These are phyloP conservation scores for Chlamydomonas sp. DNA, from an alignment of 139 green algal species.

Conservation along the genomic window DNA sequence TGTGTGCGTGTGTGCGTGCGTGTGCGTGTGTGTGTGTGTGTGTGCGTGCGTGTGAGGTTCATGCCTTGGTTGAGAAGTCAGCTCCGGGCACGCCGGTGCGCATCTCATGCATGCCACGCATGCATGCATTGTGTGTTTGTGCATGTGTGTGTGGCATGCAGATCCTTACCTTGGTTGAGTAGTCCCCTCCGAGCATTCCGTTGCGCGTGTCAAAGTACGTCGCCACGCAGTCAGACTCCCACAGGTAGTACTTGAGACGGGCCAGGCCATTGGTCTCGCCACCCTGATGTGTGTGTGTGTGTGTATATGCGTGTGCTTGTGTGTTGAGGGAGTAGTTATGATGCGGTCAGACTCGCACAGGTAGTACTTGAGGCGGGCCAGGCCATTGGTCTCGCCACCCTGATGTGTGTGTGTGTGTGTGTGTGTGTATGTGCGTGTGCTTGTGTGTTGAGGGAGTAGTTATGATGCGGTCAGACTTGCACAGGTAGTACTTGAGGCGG, in stretches of 20 bases:
- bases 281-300: slow-evolving; percentile 39
- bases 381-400: slow-evolving; percentile 77
- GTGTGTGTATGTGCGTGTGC: slow-evolving; percentile 12
- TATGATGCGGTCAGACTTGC: slow-evolving; percentile 56
- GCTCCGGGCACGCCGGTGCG: slow-evolving; percentile 73
- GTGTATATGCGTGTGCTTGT: not conserved
- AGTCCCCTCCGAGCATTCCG: slow-evolving; percentile 91
- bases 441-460: slow-evolving; percentile 24
- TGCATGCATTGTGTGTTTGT: too few relatives aligned
- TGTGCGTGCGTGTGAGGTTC: too few relatives aligned
- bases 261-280: slow-evolving; percentile 79
- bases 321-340: not conserved
- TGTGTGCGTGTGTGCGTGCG: too few relatives aligned
- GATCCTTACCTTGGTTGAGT: slow-evolving; percentile 96
- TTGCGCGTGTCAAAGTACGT: slow-evolving; percentile 74
- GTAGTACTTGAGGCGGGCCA: slow-evolving; percentile 85
- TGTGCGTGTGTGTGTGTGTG: too few relatives aligned
- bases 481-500: slow-evolving; percentile 91
- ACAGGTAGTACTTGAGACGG: slow-evolving; percentile 92
- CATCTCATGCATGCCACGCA: slow-evolving; percentile 30
- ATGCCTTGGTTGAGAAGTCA: slow-evolving; percentile 80
- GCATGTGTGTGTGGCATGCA: too few relatives aligned
- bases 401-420: slow-evolving; percentile 3
- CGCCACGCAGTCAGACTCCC: slow-evolving; percentile 65
- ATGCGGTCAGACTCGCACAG: slow-evolving; percentile 72